Base-by-base conservation (phyloP, 345 rosid genomes). In the Firmiana major region DNA sequence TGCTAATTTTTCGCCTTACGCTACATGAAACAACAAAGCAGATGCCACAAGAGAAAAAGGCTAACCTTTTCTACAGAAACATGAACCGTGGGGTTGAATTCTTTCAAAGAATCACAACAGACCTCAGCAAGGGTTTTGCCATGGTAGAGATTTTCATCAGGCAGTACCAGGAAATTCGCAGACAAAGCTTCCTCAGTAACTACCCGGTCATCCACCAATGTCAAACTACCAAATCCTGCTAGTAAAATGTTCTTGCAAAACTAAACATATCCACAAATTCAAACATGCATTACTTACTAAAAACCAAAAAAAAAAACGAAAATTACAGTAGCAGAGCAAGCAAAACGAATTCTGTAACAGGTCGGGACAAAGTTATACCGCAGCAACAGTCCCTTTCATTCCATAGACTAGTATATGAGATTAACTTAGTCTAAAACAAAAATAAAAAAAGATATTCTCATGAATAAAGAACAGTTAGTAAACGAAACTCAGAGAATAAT, bases 161-260 rank as follows among this genome's bases (percentile, higher is more conserved):
- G 92, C 0, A 88, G 88, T 28, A 96, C 83, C 83, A 96, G 82
- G 75, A 96, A 93, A 84, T 91, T 96, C 6, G 97, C 94, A 63
- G 88, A 87, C 74, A 88, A 74, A 43, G 89, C 82, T 51, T 87
- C 90, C 79, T 91, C 92, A 5, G 84, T 85, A 22, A 90, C 91
- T 51, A 78, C 63, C 17, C 97, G 83, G 77, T 91, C 93, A 83
- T 96, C 99, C 85, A 93, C 85, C 74, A 93, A 75, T 3, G 98
- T 93, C 87, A 96, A 75, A 79, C 92, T 89, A 38, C 99, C 97
- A 66, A 96, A 92, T 81, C 99, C 99, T 15, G 98, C 97, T 78
- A 92, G 84, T 6, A 93, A 98, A 78, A 96, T 88, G 84, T 96
- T 96, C 88, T 96, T 96, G 90, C 98, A 96, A 85, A 96, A 93